These are phyloP conservation scores for Yarrowia deformans DNA, from an alignment of 805 yeast genomes.

Conservation along the genomic window DNA sequence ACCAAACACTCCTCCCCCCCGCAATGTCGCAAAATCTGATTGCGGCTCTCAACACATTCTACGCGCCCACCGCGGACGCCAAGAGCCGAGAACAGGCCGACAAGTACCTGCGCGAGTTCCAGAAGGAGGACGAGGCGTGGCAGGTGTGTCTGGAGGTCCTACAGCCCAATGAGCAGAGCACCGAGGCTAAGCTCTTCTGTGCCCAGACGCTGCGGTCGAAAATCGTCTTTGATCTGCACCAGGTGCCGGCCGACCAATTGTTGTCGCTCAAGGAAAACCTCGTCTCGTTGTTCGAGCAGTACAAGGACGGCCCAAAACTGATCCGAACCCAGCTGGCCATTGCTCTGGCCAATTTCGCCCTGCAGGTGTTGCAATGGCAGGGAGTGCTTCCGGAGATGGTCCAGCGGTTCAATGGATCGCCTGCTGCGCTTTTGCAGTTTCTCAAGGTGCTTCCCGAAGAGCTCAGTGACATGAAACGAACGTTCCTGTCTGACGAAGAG, in stretches of 20 bases:
- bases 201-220: conserved; percentile 87
- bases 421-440: conserved; percentile 71
- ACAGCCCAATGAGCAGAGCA: conserved; percentile 48
- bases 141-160: conserved; percentile 65
- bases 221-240: conserved; percentile 82
- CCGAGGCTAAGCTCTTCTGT: conserved; percentile 78
- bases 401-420: conserved; percentile 53
- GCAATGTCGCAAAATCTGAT: conserved; percentile 40
- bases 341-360: conserved; percentile 79
- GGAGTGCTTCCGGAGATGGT: conserved; percentile 75
- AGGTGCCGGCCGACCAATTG: conserved; percentile 68
- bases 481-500: conserved; percentile 84
- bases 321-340: conserved; percentile 85
- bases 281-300: conserved; percentile 60
- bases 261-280: conserved; percentile 71
- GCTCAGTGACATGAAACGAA: conserved; percentile 73
- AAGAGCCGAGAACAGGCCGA: conserved; percentile 56
- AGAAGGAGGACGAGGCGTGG: conserved; percentile 78
- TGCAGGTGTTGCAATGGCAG: conserved; percentile 78
- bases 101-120: conserved; percentile 76
- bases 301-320: conserved; percentile 55
- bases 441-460: conserved; percentile 92
- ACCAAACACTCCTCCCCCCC: neutral
- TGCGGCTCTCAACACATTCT: conserved; percentile 58
- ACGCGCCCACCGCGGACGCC: conserved; percentile 53